These are phyloP conservation scores for Tephrocybe sp. DNA, from an alignment of 768 basidiomycete genomes.

Conservation along the genomic window DNA sequence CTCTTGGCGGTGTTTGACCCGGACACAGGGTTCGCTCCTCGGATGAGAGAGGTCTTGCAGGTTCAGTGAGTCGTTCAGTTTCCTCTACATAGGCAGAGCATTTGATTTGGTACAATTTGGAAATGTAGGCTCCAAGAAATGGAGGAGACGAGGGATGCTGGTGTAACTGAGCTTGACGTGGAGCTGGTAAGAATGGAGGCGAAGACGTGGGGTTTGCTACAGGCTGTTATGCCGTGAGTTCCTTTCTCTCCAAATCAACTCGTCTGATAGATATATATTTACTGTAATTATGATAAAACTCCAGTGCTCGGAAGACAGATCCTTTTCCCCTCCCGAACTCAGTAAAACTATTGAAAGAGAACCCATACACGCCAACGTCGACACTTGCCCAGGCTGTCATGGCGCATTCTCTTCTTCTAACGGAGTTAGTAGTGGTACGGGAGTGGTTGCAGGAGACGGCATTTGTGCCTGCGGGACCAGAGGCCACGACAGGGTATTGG, in stretches of 20 bases:
- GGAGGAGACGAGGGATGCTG: constrained; percentile 34
- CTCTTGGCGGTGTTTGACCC: constrained; percentile 2
- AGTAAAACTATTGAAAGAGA: constrained; percentile 56
- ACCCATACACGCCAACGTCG: constrained; percentile 81
- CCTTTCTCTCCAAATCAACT: background rate
- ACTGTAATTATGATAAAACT: background rate
- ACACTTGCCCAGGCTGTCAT: constrained; percentile 76
- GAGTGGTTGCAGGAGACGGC: constrained; percentile 88
- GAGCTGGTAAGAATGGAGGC: constrained; percentile 70
- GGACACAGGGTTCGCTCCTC: constrained; percentile 2
- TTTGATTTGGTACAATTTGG: background rate
- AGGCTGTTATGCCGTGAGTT: constrained; percentile 74
- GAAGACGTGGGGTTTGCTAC: constrained; percentile 81
- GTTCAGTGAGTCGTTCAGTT: constrained; percentile 1
- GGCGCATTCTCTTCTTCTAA: constrained; percentile 61
- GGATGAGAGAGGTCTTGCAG: constrained; percentile 2
- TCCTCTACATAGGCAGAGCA: too few species aligned
- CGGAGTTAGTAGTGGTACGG: constrained; percentile 79
- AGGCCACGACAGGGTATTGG: constrained; percentile 82
- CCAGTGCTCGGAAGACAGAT: constrained; percentile 66
- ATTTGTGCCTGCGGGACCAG: constrained; percentile 54
- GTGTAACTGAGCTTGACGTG: constrained; percentile 46
- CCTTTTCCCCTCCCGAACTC: constrained; percentile 47
- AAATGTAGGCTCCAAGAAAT: constrained; percentile 1
- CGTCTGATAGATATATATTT: background rate